Evolutionary conservation across 2,329 filamentous ascomycete species (phyloP), one percentile per base, ranked within the genome.

Genomic region (Fusarium albidum): DNA sequence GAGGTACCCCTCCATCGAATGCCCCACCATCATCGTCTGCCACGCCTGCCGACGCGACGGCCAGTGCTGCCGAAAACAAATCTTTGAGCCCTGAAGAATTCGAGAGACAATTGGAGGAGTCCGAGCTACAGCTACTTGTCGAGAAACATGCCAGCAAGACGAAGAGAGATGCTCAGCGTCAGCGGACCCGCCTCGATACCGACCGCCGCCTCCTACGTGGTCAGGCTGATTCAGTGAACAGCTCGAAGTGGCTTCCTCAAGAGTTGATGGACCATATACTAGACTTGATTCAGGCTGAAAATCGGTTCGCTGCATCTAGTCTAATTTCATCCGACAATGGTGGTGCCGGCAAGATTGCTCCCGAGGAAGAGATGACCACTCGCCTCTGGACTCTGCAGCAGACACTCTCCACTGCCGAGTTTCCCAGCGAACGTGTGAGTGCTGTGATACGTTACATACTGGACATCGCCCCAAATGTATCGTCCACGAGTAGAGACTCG

Each of bases 341-440:
- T 6, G 65, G 70, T 11, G 69, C 71, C 49, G 79, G 77, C 34
- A 87, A 85, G 72, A 77, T 84, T 73, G 82, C 87, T 1, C 66
- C 71, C 0, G 91, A 95, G 70, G 92, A 96, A 68, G 91, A 96
- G 43, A 75, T 93, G 64, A 85, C 89, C 38, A 80, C 89, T 57
- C 90, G 88, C 69, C 76, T 97, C 26, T 99, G 95, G 95, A 91
- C 88, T 3, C 75, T 99, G 57, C 86, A 91, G 67, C 83, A 90
- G 68, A 87, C 87, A 7, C 79, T 99, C 17, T 71, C 81, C 46
- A 81, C 84, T 35, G 79, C 91, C 33, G 88, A 86, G 1, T 92
- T 98, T 68, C 79, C 86, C 4, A 76, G 82, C 12, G 74, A 81
- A 18, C 84, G 83, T 58, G 80, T 92, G 32, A 79, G 85, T 37